Evolutionary conservation across 345 rosid genomes (phyloP).

Genomic region (Gossypium turneri): DNA sequence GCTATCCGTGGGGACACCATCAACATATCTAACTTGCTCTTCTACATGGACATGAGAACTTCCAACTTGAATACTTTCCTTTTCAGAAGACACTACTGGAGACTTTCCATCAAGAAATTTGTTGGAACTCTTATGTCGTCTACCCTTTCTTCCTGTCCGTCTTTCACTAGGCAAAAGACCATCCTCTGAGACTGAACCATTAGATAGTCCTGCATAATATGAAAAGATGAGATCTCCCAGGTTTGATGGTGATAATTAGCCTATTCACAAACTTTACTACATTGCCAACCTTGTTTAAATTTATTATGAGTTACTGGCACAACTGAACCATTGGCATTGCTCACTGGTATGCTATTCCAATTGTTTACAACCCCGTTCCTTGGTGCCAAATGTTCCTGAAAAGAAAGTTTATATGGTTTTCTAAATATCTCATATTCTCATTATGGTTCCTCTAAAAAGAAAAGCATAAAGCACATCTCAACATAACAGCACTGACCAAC

Average conservation of each 20-base stretch:
- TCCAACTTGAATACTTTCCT: constrained; percentile 42
- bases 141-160: constrained; percentile 59
- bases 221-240: constrained; percentile 12
- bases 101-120: constrained; percentile 50
- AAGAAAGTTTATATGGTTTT: constrained; percentile 15
- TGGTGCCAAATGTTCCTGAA: constrained; percentile 38
- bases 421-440: background rate
- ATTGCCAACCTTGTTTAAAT: constrained; percentile 47
- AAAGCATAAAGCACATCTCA: background rate
- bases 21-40: constrained; percentile 25
- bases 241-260: background rate
- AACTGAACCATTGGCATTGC: constrained; percentile 26
- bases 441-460: background rate
- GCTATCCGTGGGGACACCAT: constrained; percentile 23
- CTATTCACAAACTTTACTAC: constrained; percentile 7
- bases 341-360: constrained; percentile 29
- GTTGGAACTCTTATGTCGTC: constrained; percentile 67
- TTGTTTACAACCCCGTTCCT: constrained; percentile 33
- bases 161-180: constrained; percentile 44
- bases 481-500: background rate
- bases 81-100: constrained; percentile 37
- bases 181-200: constrained; percentile 40
- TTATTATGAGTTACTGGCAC: constrained; percentile 26
- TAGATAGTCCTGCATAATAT: constrained; percentile 38
- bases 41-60: constrained; percentile 20